These are phyloP conservation scores for Pleurotus eryngii DNA, from an alignment of 768 basidiomycete genomes.

Conservation along the genomic window DNA sequence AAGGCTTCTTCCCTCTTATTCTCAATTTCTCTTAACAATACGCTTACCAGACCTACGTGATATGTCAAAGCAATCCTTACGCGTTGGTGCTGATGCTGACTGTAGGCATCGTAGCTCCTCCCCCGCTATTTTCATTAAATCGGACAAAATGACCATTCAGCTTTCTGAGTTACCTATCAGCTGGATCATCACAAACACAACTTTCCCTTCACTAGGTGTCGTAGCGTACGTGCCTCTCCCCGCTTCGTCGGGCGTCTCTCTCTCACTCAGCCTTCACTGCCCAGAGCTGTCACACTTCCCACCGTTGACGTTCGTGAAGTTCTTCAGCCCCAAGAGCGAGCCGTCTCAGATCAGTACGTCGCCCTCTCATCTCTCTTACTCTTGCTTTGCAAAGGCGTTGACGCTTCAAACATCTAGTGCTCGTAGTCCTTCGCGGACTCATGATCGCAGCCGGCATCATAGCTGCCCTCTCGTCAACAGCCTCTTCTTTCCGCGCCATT, in stretches of 20 bases:
- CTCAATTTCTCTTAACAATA: neutral
- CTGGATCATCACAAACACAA: slow-evolving; percentile 39
- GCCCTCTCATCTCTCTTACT: neutral
- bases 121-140: neutral
- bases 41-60: slow-evolving; percentile 30
- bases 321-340: slow-evolving; percentile 21
- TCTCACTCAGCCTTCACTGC: neutral
- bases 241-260: neutral
- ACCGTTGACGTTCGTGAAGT: slow-evolving; percentile 32
- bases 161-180: slow-evolving; percentile 41
- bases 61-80: slow-evolving; percentile 38
- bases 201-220: slow-evolving; percentile 36
- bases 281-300: slow-evolving; percentile 44
- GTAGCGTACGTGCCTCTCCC: slow-evolving; percentile 34
- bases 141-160: slow-evolving; percentile 17
- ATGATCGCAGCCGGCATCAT: slow-evolving; percentile 45
- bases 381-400: neutral
- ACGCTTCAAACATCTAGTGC: slow-evolving; percentile 21
- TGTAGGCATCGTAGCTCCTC: slow-evolving; percentile 19
- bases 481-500: slow-evolving; percentile 43
- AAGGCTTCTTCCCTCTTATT: slow-evolving; percentile 7
- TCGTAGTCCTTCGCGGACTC: slow-evolving; percentile 34
- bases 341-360: slow-evolving; percentile 27
- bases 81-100: slow-evolving; percentile 37
- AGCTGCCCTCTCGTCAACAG: slow-evolving; percentile 40